Conservation (phyloP, 1,284 basidiomycete species). For the Trametes sp. region DNA sequence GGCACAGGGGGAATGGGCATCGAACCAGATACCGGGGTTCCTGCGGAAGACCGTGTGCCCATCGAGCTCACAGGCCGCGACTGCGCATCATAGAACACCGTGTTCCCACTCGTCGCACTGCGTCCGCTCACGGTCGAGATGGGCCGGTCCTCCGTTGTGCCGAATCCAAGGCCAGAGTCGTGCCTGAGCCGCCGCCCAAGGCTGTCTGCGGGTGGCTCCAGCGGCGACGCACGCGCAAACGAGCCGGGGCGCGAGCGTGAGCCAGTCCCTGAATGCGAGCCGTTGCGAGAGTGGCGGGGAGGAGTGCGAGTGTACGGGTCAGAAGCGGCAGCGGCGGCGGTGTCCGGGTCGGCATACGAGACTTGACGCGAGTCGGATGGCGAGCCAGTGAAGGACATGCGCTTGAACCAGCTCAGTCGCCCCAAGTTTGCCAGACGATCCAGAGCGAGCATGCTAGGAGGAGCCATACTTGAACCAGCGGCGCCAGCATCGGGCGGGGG, state of each 20-base stretch:
- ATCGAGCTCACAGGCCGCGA: constrained; percentile 54
- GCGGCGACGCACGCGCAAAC: constrained; percentile 27
- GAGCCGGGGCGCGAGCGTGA: constrained; percentile 35
- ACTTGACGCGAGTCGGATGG: constrained; percentile 19
- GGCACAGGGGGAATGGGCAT: constrained; percentile 46
- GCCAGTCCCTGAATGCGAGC: constrained; percentile 45
- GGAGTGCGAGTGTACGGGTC: constrained; percentile 43
- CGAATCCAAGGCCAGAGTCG: constrained; percentile 41
- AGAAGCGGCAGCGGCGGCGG: constrained; percentile 13
- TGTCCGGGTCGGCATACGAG: constrained; percentile 27
- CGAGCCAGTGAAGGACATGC: constrained; percentile 38
- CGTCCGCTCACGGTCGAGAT: constrained; percentile 60
- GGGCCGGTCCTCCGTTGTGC: constrained; percentile 56
- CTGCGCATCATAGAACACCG: constrained; percentile 65
- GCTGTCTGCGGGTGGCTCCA: constrained; percentile 30
- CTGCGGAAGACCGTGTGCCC: constrained; percentile 40
- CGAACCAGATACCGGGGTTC: constrained; percentile 29
- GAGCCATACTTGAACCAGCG: constrained; percentile 33
- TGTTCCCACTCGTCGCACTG: constrained; percentile 60
- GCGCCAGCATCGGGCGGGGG: constrained; percentile 34
- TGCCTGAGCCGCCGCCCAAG: constrained; percentile 26
- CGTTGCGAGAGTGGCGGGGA: constrained; percentile 40
- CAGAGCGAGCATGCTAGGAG: constrained; percentile 46
- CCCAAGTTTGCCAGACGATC: constrained; percentile 53
- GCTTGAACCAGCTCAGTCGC: constrained; percentile 61